Percentiles rank a stretch among this genome's conserved stretches.
Evolutionary conservation across 1,139 yeast species (phyloP).

Genomic region (Geotrichum cucujoidarum): DNA sequence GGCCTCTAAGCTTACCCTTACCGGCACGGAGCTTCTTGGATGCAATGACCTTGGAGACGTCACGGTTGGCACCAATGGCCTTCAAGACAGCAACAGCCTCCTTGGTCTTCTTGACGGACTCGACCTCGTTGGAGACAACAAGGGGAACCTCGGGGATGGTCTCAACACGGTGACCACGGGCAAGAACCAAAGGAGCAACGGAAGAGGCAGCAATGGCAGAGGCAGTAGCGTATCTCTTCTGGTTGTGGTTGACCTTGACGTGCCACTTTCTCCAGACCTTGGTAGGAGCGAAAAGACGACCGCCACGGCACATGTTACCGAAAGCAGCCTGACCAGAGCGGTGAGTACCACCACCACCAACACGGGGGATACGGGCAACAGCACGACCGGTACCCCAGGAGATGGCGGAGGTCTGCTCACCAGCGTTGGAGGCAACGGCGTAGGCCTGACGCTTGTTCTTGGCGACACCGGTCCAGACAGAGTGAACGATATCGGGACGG

Average conservation of each 20-base stretch:
- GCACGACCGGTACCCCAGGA: constrained; percentile 99
- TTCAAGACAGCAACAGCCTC: constrained; percentile 97
- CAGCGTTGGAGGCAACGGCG: constrained; percentile 98
- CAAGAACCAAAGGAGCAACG: constrained; percentile 95
- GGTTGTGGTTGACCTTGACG: constrained; percentile 99
- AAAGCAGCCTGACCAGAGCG: constrained; percentile 99
- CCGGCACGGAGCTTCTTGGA: constrained; percentile 99
- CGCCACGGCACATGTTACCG: constrained; percentile 99
- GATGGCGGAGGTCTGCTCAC: constrained; percentile 99
- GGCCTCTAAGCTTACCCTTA: constrained; percentile 99
- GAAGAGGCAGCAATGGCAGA: constrained; percentile 99
- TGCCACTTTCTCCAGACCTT: constrained; percentile 99
- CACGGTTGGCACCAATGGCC: constrained; percentile 98
- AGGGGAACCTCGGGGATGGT: constrained; percentile 97
- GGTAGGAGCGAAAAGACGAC: constrained; percentile 99
- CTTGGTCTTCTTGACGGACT: constrained; percentile 93
- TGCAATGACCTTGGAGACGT: constrained; percentile 95
- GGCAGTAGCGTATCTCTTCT: constrained; percentile 99
- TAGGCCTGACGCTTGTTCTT: constrained; percentile 99
- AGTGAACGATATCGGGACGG: constrained; percentile 98
- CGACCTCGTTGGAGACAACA: constrained; percentile 91
- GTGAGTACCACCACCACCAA: constrained; percentile 99
- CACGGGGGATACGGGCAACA: constrained; percentile 99
- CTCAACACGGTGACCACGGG: constrained; percentile 99
- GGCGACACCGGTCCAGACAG: constrained; percentile 97